These are phyloP conservation scores for Monascus purpureus DNA, from an alignment of 495 filamentous ascomycete species.

Conservation along the genomic window DNA sequence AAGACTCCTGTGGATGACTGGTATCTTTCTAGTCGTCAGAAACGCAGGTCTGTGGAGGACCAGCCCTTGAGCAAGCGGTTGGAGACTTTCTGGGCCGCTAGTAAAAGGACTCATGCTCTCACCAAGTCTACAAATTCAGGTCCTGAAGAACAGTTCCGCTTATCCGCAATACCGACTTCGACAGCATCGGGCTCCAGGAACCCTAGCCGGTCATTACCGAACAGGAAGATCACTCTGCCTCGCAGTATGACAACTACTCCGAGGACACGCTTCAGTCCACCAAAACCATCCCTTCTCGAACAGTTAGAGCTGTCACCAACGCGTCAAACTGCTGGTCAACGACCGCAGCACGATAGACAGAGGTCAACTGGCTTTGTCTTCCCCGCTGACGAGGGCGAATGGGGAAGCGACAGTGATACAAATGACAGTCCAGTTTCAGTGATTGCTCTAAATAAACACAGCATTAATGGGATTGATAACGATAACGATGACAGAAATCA, in stretches of 20 bases:
- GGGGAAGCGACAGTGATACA: conserved; percentile 10
- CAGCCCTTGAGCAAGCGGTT: conserved; percentile 27
- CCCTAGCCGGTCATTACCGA: conserved; percentile 17
- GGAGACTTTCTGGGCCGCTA: conserved; percentile 28
- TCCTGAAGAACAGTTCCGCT: conserved; percentile 9
- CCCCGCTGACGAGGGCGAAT: conserved; percentile 11
- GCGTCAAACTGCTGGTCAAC: conserved; percentile 18
- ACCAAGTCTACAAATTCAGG: conserved; percentile 8
- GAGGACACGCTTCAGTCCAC: conserved; percentile 30
- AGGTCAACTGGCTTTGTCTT: conserved; percentile 5
- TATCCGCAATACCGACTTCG: conserved; percentile 4
- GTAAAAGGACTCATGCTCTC: conserved; percentile 11
- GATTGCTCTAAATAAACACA: conserved; percentile 22
- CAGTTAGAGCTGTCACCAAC: conserved; percentile 29
- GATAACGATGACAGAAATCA: conserved; percentile 20
- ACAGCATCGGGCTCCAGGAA: conserved; percentile 10
- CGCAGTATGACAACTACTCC: conserved; percentile 26
- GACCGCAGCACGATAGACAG: conserved; percentile 11
- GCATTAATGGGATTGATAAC: conserved; percentile 17
- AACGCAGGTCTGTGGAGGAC: conserved; percentile 14
- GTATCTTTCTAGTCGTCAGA: conserved; percentile 11
- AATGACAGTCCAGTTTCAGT: conserved; percentile 16
- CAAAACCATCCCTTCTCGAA: conserved; percentile 29
- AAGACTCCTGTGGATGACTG: conserved; percentile 8
- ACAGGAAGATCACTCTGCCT: conserved; percentile 24